These are phyloP conservation scores for Chimonanthus salicifolius DNA, from an alignment of 164 flowering plant species.

Conservation along the genomic window DNA sequence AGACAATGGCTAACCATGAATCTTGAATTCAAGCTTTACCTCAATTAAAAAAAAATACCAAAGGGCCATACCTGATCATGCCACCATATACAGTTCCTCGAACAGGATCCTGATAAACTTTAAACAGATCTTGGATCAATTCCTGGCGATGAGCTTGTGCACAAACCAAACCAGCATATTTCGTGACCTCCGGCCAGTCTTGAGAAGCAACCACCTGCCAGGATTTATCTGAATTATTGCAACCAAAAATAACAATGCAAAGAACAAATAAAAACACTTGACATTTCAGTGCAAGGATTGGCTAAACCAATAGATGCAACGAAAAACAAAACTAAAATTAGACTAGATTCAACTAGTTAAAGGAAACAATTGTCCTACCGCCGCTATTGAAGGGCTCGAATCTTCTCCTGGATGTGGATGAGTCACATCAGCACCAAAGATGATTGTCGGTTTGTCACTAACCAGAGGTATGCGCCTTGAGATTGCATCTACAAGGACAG, in stretches of 20 bases:
- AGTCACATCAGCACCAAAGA: slow-evolving; percentile 99
- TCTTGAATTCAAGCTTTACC: neutral
- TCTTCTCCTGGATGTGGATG: slow-evolving; percentile 99
- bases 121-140: slow-evolving; percentile 67
- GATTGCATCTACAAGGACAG: slow-evolving; percentile 86
- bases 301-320: neutral
- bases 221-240: neutral
- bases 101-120: slow-evolving; percentile 63
- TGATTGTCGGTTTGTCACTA: slow-evolving; percentile 83
- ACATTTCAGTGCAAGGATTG: neutral
- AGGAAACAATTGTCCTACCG: slow-evolving; percentile 37
- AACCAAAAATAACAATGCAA: neutral
- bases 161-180: slow-evolving; percentile 75
- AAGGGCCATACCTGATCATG: slow-evolving; percentile 54
- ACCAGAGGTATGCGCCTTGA: slow-evolving; percentile 83
- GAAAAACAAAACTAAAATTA: neutral
- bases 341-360: neutral
- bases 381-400: slow-evolving; percentile 95
- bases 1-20: neutral
- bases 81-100: slow-evolving; percentile 59
- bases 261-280: neutral
- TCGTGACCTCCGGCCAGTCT: slow-evolving; percentile 82
- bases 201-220: slow-evolving; percentile 76
- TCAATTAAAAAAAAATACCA: neutral
- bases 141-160: slow-evolving; percentile 82